Percentiles rank a stretch among this genome's conserved stretches.
Evolutionary conservation across 306 rosid species (phyloP).

Genomic region (Cucurbita moschata): DNA sequence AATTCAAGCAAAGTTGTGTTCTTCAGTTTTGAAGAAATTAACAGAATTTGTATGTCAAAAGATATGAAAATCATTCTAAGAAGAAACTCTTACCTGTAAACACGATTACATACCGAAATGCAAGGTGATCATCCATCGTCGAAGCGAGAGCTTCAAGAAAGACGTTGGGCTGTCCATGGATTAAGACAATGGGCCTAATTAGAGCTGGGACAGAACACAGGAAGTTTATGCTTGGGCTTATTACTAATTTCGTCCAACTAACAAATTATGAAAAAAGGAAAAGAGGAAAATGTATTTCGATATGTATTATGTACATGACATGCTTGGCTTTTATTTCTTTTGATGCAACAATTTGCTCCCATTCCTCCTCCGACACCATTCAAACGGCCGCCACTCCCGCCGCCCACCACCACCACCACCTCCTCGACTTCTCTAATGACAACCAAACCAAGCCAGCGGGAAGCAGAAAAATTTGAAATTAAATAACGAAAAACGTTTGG

Average conservation of each 20-base stretch:
- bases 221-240: not conserved
- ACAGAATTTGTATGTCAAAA: not conserved
- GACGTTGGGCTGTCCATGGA: not conserved
- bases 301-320: too few species aligned
- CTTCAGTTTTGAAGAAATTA: not conserved
- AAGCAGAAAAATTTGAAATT: not conserved
- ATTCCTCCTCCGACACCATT: not conserved
- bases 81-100: constrained; percentile 46
- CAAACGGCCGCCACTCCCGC: not conserved
- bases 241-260: not conserved
- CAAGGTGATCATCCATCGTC: constrained; percentile 63
- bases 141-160: constrained; percentile 53
- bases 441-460: constrained; percentile 10
- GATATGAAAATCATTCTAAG: not conserved
- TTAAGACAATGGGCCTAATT: not conserved
- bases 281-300: too few species aligned
- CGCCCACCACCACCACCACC: constrained; percentile 20
- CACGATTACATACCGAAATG: constrained; percentile 52
- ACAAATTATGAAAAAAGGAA: too few species aligned
- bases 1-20: not conserved
- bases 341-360: too few species aligned
- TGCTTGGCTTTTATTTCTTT: too few species aligned
- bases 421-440: constrained; percentile 69
- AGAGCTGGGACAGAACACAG: not conserved
- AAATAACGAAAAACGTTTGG: not conserved